Base-by-base conservation (phyloP, 345 rosid species). In the Citrus medica region DNA sequence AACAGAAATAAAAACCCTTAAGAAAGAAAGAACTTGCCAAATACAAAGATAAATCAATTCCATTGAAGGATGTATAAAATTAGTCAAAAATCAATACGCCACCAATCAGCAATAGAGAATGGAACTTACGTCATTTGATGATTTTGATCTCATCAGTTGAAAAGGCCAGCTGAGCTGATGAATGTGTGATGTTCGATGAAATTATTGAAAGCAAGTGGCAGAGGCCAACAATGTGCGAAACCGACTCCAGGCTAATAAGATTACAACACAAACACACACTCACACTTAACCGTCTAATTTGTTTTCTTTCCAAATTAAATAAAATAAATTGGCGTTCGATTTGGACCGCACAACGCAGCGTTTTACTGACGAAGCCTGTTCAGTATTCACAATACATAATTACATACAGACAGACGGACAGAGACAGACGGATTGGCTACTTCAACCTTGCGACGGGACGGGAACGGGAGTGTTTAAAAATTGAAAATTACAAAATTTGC, bases 311-410 rank as follows among this genome's bases (percentile, higher is more conserved):
- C 0, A 1, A 12, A 46, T 1, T 3, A 46, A 46, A 12, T 46
- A 46, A 67, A 60, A 76, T 77, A 76, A 63, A 58, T 53, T 13
- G 17, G 51, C 5, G 74, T 32, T 64, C 56, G 40, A 40, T 35
- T 3, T 67, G 63, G 62, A 67, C 85, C 86, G 86, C 85, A 81
- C 82, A 79, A 30, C 82, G 64, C 87, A 77, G 4, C 67, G 22
- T 33, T 1, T 19, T 4, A 30, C 72, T 9, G 32, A 46, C 51
- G 16, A 3, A 42, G 16, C 51, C 14, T 12, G 3, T 42, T 12
- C 51, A 3, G 0, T 42, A 42, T 10, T 42, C 51, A 42, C 51
- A 12, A 42, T 2, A n/a, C n/a, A n/a, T n/a, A n/a, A n/a, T n/a
- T n/a, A n/a, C n/a, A n/a, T n/a, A 42, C 14, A 42, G 46, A 10